Evolutionary conservation across 2,329 filamentous ascomycete species (phyloP).

Genomic region (Xylaria sp.): DNA sequence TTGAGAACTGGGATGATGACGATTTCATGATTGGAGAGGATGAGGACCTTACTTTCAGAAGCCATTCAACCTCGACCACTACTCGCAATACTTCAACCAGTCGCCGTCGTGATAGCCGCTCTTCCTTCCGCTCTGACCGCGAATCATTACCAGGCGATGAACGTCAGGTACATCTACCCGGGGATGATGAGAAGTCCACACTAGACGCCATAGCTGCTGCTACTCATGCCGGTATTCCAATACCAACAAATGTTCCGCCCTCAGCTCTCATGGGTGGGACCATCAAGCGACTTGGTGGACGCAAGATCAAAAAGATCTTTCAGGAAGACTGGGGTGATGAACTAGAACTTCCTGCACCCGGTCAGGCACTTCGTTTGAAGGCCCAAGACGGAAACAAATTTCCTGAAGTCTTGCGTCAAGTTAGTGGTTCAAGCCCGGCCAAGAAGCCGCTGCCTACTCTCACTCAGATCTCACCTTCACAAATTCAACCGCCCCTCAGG

Average conservation of each 20-base stretch:
- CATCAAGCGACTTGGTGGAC: slow-evolving; percentile 86
- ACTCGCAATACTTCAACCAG: slow-evolving; percentile 49
- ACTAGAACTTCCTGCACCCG: slow-evolving; percentile 72
- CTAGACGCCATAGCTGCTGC: slow-evolving; percentile 88
- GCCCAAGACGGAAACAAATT: slow-evolving; percentile 69
- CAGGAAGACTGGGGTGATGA: slow-evolving; percentile 87
- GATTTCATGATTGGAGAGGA: slow-evolving; percentile 78
- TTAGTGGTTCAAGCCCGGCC: slow-evolving; percentile 68
- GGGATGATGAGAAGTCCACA: slow-evolving; percentile 85
- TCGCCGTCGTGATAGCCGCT: slow-evolving; percentile 75
- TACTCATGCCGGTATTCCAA: slow-evolving; percentile 88
- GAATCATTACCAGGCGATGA: slow-evolving; percentile 82
- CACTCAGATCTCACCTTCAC: slow-evolving; percentile 47
- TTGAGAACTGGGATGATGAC: slow-evolving; percentile 85
- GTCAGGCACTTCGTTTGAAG: slow-evolving; percentile 73
- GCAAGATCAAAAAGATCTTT: slow-evolving; percentile 76
- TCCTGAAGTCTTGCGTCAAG: slow-evolving; percentile 74
- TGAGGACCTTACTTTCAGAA: slow-evolving; percentile 67
- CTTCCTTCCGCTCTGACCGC: slow-evolving; percentile 86
- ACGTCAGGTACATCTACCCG: slow-evolving; percentile 85
- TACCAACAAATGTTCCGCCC: slow-evolving; percentile 85
- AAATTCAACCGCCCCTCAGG: slow-evolving; percentile 51
- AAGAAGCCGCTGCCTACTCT: slow-evolving; percentile 51
- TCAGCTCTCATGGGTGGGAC: slow-evolving; percentile 92
- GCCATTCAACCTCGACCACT: slow-evolving; percentile 55